A percentile compares a stretch with the other conserved stretches of the same genome.
Conservation (phyloP, 1,139 yeast species). For the Blastobotrys serpentis region DNA sequence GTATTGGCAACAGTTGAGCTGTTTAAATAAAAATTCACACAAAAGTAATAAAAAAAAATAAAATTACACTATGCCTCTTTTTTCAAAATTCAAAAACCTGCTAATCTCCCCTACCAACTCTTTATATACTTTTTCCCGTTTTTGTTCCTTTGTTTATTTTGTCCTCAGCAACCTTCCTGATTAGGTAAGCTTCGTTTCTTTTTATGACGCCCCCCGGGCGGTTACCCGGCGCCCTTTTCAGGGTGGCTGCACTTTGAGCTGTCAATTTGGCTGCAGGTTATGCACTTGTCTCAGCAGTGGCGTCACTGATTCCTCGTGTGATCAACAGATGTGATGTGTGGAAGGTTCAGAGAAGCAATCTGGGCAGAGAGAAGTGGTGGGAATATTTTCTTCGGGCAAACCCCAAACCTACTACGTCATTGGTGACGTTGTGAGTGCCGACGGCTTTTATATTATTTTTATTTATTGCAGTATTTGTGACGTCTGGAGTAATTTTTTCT, state of each 20-base stretch:
- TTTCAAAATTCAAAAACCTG: slow-evolving; percentile 1
- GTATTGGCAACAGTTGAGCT: too few species aligned
- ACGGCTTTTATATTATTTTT: too few species aligned
- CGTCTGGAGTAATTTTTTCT: too few species aligned
- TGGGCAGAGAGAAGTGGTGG: too few species aligned
- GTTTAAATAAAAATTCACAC: neutral
- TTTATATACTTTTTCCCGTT: slow-evolving; percentile 4
- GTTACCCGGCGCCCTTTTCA: slow-evolving; percentile 6
- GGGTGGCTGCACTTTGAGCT: neutral
- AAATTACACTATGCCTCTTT: neutral
- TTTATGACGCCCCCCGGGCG: neutral
- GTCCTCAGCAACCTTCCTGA: slow-evolving; percentile 7
- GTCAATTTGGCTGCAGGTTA: too few species aligned
- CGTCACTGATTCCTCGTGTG: neutral
- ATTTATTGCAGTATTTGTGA: too few species aligned
- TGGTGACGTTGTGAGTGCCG: too few species aligned
- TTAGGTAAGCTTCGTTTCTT: neutral
- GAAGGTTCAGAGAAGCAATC: too few species aligned
- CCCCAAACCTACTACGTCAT: too few species aligned
- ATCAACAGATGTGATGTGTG: neutral
- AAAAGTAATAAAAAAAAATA: neutral
- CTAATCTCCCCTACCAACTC: neutral
- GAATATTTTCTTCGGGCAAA: too few species aligned
- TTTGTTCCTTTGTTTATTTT: slow-evolving; percentile 6
- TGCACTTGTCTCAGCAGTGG: too few species aligned